These are phyloP conservation scores for Hypoxylon crocopeplum DNA, from an alignment of 495 filamentous ascomycete genomes.

Conservation along the genomic window DNA sequence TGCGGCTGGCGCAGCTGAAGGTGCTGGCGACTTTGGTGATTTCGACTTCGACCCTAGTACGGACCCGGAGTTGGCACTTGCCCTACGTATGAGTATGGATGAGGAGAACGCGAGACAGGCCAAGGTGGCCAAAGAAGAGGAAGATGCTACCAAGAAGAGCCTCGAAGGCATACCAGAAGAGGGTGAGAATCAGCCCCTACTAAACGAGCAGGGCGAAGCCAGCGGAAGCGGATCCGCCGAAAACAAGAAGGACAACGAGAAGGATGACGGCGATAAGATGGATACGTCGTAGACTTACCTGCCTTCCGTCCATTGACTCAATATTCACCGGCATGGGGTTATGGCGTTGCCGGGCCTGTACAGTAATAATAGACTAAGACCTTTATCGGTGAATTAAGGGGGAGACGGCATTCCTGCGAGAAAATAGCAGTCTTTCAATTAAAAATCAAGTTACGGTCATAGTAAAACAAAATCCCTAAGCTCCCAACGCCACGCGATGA, in stretches of 20 bases:
- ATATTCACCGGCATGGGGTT: slow-evolving; percentile 19
- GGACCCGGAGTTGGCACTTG: slow-evolving; percentile 92
- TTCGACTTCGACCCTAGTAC: slow-evolving; percentile 80
- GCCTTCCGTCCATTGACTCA: background rate
- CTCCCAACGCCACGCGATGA: slow-evolving; percentile 42
- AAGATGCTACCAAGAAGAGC: slow-evolving; percentile 70
- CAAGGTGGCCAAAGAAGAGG: slow-evolving; percentile 77
- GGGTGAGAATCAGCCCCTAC: slow-evolving; percentile 68
- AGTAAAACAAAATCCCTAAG: slow-evolving; percentile 10
- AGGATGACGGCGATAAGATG: slow-evolving; percentile 84
- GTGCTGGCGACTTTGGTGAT: slow-evolving; percentile 63
- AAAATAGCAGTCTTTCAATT: slow-evolving; percentile 10
- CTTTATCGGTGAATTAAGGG: slow-evolving; percentile 14
- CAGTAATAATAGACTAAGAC: slow-evolving; percentile 35
- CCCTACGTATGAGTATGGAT: slow-evolving; percentile 97
- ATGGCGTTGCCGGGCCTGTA: slow-evolving; percentile 38
- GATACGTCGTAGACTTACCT: slow-evolving; percentile 67
- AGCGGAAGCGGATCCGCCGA: slow-evolving; percentile 59
- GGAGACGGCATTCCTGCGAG: slow-evolving; percentile 14
- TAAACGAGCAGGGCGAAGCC: slow-evolving; percentile 71
- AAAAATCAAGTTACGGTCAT: slow-evolving; percentile 5
- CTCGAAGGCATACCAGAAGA: slow-evolving; percentile 88
- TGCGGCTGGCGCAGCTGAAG: slow-evolving; percentile 54
- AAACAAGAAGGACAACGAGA: slow-evolving; percentile 68
- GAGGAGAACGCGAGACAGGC: slow-evolving; percentile 95